Evolutionary conservation across 1,284 basidiomycete species (phyloP), one percentile per base, ranked within the genome.

Genomic region (Boletus smithii): DNA sequence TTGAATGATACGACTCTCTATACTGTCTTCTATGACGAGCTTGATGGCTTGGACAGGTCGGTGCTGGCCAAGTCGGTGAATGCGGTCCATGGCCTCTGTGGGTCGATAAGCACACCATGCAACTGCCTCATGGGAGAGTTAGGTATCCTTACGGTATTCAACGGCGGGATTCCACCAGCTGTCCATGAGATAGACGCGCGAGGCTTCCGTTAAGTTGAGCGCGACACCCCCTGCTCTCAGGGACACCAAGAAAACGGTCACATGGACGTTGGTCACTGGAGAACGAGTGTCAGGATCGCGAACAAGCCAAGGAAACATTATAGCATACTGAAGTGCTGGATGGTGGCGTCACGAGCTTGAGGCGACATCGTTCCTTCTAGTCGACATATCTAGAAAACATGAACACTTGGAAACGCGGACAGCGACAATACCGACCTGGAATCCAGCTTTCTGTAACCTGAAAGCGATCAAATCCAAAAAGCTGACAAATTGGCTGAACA

Each of bases 311-410:
- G 20, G 6, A 41, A 53, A 17, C 2, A 7, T 34, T 29, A 11
- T 17, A 29, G 68, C 85, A 41, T 62, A 92, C 91, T 95, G 68
- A 97, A 97, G 66, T 97, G 81, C 67, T 94, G 85, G 63, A 97
- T 95, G 7, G 94, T 97, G 1, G 91, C 88, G 69, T 98, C 91
- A 56, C 95, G 82, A 46, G 95, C 94, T 64, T 95, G 90, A 14
- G 95, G 95, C 17, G 87, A 88, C 95, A 99, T 99, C 17, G 90
- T 92, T 43, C 97, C 97, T 68, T 98, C 93, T 37, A 99, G 73
- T 32, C 97, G 87, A 63, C 94, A 98, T 48, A 97, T 83, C 84
- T 95, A 62, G 69, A 54, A n/a, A 39, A 16, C n/a, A 44, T 48
- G 23, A 42, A 33, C 14, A 30, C 5, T 6, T 11, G 18, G 38